Evolutionary conservation across 108 stramenopile genomes (phyloP).

Genomic region (Fistulifera pelliculosa): DNA sequence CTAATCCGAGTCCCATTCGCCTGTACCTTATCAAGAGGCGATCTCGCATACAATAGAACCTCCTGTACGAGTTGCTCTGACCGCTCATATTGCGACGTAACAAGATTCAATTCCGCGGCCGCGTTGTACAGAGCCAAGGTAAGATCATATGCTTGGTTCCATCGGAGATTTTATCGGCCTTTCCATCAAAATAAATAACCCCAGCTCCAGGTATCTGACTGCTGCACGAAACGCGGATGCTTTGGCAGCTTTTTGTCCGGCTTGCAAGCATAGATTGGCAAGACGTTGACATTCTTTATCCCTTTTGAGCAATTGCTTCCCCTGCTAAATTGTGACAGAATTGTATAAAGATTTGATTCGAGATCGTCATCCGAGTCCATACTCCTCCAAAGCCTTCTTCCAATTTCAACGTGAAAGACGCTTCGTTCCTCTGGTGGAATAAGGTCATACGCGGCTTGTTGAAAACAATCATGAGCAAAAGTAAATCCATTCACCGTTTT

Average conservation of each 20-base stretch:
- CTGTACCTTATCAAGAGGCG: slow-evolving; percentile 26
- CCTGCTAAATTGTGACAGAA: slow-evolving; percentile 34
- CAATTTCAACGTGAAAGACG: slow-evolving; percentile 40
- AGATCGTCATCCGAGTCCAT: slow-evolving; percentile 20
- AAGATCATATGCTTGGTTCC: slow-evolving; percentile 52
- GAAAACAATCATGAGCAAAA: slow-evolving; percentile 26
- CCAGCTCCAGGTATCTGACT: slow-evolving; percentile 30
- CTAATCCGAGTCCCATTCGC: slow-evolving; percentile 27
- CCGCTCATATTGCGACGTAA: slow-evolving; percentile 20
- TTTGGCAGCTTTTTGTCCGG: slow-evolving; percentile 30
- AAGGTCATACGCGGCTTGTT: slow-evolving; percentile 32
- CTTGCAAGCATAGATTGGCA: slow-evolving; percentile 33
- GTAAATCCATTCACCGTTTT: slow-evolving; percentile 7
- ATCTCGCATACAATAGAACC: slow-evolving; percentile 21
- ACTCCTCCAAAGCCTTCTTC: slow-evolving; percentile 28
- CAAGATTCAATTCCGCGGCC: slow-evolving; percentile 31
- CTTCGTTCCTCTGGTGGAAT: slow-evolving; percentile 24
- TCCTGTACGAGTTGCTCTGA: slow-evolving; percentile 17
- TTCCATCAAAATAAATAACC: slow-evolving; percentile 34
- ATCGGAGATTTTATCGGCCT: slow-evolving; percentile 9
- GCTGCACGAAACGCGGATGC: slow-evolving; percentile 38
- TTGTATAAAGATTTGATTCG: slow-evolving; percentile 24
- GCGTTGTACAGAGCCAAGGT: slow-evolving; percentile 42
- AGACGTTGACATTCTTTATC: slow-evolving; percentile 13
- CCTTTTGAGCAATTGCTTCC: slow-evolving; percentile 24